Evolutionary conservation across 2,329 filamentous ascomycete genomes (phyloP).

Genomic region (Coleophoma cylindrospora): DNA sequence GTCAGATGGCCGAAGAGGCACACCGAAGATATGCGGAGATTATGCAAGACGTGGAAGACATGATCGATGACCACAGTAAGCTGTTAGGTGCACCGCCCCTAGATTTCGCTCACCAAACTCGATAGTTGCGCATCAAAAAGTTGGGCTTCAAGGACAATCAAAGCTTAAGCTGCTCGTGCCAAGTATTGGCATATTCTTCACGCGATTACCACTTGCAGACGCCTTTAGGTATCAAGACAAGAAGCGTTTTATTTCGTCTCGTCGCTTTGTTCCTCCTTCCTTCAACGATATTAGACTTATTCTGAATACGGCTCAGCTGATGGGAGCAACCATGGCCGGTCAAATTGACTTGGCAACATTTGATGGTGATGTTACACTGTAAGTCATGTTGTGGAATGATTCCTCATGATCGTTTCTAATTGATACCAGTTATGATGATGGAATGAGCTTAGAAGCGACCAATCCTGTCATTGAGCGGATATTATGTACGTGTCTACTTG

Average conservation of each 20-base stretch:
- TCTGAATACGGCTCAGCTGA: constrained; percentile 90
- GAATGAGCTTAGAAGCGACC: constrained; percentile 66
- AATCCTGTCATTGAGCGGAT: constrained; percentile 72
- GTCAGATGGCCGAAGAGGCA: constrained; percentile 72
- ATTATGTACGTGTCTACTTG: constrained; percentile 32
- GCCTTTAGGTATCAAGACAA: constrained; percentile 89
- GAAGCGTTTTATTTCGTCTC: constrained; percentile 79
- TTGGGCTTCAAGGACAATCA: constrained; percentile 64
- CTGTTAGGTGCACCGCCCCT: not conserved
- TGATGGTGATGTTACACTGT: constrained; percentile 95
- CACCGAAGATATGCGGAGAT: constrained; percentile 92
- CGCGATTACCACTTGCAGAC: constrained; percentile 76
- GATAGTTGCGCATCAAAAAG: constrained; percentile 65
- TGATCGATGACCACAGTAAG: constrained; percentile 86
- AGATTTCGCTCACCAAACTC: not conserved
- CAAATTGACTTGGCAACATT: constrained; percentile 86
- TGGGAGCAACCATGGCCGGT: constrained; percentile 75
- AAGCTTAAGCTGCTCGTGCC: constrained; percentile 92
- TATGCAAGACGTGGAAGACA: constrained; percentile 84
- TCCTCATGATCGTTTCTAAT: constrained; percentile 60
- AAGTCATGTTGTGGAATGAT: constrained; percentile 43
- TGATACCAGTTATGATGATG: constrained; percentile 61
- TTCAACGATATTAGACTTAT: constrained; percentile 96
- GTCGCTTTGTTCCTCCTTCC: constrained; percentile 89
- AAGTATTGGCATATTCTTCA: constrained; percentile 90